phyloP scores from a whole-genome alignment of 345 rosid genomes.

The Acer negundo region DNA sequence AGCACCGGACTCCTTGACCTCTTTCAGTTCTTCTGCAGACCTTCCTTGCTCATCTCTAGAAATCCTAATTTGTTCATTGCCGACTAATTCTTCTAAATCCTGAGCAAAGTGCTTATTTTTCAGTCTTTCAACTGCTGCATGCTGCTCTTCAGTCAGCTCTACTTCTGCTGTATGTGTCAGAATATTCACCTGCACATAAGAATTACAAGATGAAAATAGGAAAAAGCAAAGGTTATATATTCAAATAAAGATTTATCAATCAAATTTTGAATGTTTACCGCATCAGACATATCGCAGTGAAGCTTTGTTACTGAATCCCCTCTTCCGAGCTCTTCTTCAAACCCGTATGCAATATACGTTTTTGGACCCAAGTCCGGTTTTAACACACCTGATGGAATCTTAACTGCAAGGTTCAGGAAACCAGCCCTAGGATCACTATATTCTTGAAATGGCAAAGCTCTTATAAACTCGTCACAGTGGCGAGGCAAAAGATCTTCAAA shows the following conservation, averaged over 20 bases:
- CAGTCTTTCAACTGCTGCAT: slow-evolving; percentile 43
- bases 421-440: slow-evolving; percentile 78
- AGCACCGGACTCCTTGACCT: slow-evolving; percentile 44
- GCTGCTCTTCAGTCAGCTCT: slow-evolving; percentile 50
- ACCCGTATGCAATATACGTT: slow-evolving; percentile 88
- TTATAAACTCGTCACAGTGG: slow-evolving; percentile 84
- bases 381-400: slow-evolving; percentile 58
- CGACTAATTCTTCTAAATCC: slow-evolving; percentile 28
- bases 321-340: slow-evolving; percentile 75
- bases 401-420: slow-evolving; percentile 74
- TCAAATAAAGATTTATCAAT: background rate
- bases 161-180: slow-evolving; percentile 73
- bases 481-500: slow-evolving; percentile 88
- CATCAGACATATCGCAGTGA: slow-evolving; percentile 92
- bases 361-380: slow-evolving; percentile 96
- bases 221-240: background rate
- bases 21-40: background rate
- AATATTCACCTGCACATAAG: slow-evolving; percentile 63
- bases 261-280: slow-evolving; percentile 49
- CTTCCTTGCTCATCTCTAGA: slow-evolving; percentile 19
- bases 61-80: background rate
- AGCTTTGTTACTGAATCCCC: slow-evolving; percentile 97
- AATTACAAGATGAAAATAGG: background rate
- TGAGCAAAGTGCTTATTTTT: slow-evolving; percentile 63
- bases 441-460: slow-evolving; percentile 79